These are phyloP conservation scores for Leonotis leonurus DNA, from an alignment of 257 asterid genomes.

Conservation along the genomic window DNA sequence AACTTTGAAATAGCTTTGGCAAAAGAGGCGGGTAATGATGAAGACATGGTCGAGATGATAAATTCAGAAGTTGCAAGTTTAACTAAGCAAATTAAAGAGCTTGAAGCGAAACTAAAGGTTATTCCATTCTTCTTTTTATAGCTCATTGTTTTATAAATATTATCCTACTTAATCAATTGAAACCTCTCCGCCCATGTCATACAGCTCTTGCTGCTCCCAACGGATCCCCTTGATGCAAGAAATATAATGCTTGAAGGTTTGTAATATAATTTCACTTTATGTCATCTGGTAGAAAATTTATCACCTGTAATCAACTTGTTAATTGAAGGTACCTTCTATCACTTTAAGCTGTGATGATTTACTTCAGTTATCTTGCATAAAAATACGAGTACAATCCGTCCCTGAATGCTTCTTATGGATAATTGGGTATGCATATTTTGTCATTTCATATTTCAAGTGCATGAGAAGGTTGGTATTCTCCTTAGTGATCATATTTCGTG, in stretches of 20 bases:
- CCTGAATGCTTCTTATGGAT: conserved; percentile 3
- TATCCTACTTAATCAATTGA: conserved; percentile 9
- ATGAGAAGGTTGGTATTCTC: neutral
- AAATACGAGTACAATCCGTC: neutral
- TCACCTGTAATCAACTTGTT: conserved; percentile 8
- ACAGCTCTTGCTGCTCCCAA: conserved; percentile 79
- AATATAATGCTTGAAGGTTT: conserved; percentile 97
- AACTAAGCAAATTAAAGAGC: conserved; percentile 46
- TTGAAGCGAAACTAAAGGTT: conserved; percentile 83
- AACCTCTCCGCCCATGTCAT: conserved; percentile 2
- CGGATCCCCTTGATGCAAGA: conserved; percentile 93
- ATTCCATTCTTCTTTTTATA: neutral
- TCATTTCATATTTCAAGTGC: conserved; percentile 5
- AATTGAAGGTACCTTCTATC: neutral
- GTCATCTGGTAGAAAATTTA: conserved; percentile 9
- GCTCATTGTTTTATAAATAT: neutral
- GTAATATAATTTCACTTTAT: neutral
- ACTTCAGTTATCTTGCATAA: conserved; percentile 1
- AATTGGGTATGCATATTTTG: conserved; percentile 7
- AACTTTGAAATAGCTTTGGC: conserved; percentile 47
- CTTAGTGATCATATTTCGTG: neutral
- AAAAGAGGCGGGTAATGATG: conserved; percentile 71
- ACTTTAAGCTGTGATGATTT: neutral
- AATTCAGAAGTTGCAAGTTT: conserved; percentile 72
- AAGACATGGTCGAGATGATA: conserved; percentile 91